Base-by-base conservation (phyloP, 2,329 filamentous ascomycete genomes). In the Dissoconium aciculare region DNA sequence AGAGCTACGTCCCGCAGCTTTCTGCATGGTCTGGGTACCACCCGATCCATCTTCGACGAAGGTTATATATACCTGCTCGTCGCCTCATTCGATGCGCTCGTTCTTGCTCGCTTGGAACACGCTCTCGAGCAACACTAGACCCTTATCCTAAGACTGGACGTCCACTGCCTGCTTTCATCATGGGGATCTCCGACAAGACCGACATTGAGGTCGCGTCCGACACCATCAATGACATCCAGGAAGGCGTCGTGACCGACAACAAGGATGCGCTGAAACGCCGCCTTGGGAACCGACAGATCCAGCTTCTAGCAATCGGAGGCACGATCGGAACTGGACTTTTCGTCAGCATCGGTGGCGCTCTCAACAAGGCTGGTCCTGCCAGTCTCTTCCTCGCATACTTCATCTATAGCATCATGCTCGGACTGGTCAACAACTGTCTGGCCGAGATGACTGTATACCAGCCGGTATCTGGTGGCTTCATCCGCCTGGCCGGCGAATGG, bases 401-500 rank as follows among this genome's bases (percentile, higher is more conserved):
- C 11, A 32, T 40, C 29, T 40, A 75, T 49, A 59, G 58, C 21
- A 49, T 57, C 42, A 45, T 75, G 31, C 59, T 76, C 34, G 71
- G 58, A 15, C 55, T 72, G 13, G 67, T 77, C 46, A 76, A 74
- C 59, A 75, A 74, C 46, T 66, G 63, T 35, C 60, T 74, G 38
- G 71, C 72, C 12, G 72, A 78, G 50, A 77, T 77, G 72, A 42
- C 37, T 13, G 28, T 33, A 6, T 27, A 38, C 14, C 38, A 33
- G 27, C 41, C 41, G 11, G 37, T 44, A 21, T 39, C 37, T 30
- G 39, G 39, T 32, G 39, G 67, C 4, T 77, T 75, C 48, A 65
- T 77, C 39, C 71, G 73, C 36, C 61, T 76, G 44, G 71, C 71
- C 4, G 71, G 71, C 15, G 60, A 71, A 41, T 78, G 71, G 67